These are phyloP conservation scores for Zoysia japonica DNA, from an alignment of 176 grass and related monocot species.

Conservation along the genomic window DNA sequence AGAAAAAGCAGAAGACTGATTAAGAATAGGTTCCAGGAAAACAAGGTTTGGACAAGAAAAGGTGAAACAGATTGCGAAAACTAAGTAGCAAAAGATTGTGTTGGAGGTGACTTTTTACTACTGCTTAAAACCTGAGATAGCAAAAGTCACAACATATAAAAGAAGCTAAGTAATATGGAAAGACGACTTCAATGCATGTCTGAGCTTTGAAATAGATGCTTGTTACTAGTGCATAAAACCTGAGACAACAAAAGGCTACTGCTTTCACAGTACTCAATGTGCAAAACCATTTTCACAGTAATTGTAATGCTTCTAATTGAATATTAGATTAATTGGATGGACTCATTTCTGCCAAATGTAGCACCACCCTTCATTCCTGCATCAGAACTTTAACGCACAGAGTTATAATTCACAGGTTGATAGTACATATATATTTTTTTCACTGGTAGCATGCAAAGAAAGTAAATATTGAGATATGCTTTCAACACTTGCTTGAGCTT, in stretches of 20 bases:
- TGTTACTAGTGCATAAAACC: background rate
- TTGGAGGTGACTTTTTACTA: slow-evolving; percentile 2
- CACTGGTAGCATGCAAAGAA: background rate
- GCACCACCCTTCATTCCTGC: background rate
- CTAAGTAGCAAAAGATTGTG: background rate
- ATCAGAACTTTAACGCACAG: background rate
- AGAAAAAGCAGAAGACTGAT: background rate
- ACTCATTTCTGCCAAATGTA: background rate
- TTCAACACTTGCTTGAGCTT: background rate
- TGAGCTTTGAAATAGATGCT: no score
- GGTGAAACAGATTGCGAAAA: background rate
- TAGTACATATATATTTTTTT: background rate
- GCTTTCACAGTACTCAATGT: no score
- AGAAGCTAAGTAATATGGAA: no score
- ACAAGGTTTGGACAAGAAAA: background rate
- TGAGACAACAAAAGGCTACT: background rate
- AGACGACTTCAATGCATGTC: no score
- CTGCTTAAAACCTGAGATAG: background rate
- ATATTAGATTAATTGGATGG: background rate
- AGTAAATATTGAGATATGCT: background rate
- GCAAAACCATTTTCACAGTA: background rate
- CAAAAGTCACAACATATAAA: background rate
- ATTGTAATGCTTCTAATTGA: background rate
- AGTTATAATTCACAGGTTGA: background rate
- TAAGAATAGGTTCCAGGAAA: background rate